These are phyloP conservation scores for Boeremia exigua DNA, from an alignment of 2,329 filamentous ascomycete species.

Conservation along the genomic window DNA sequence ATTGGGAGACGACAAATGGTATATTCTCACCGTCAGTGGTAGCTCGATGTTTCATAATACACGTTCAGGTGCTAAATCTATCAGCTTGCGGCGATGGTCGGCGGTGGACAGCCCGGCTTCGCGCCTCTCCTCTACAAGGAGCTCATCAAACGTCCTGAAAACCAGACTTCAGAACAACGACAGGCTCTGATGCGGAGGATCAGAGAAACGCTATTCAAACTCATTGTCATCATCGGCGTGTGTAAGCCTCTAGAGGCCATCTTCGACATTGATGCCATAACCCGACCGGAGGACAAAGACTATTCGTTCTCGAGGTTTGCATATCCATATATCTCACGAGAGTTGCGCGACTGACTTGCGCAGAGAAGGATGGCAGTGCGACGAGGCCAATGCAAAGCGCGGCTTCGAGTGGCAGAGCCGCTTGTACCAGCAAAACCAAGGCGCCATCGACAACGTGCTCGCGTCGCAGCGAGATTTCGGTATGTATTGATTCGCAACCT, in stretches of 20 bases:
- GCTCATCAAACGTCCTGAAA: constrained; percentile 58
- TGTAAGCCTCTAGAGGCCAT: constrained; percentile 68
- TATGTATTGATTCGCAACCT: constrained; percentile 5
- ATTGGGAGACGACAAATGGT: constrained; percentile 56
- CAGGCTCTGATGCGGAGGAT: constrained; percentile 58
- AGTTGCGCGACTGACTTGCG: background rate
- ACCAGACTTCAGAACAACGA: constrained; percentile 52
- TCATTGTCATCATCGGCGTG: constrained; percentile 63
- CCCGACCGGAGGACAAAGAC: constrained; percentile 60
- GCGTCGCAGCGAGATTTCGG: constrained; percentile 56
- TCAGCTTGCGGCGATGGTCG: constrained; percentile 52
- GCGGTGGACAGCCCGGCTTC: constrained; percentile 59
- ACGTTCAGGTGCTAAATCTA: background rate
- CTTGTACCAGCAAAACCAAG: constrained; percentile 61
- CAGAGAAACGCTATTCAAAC: constrained; percentile 66
- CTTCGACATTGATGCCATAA: constrained; percentile 60
- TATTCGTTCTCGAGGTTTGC: constrained; percentile 49
- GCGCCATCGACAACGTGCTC: constrained; percentile 48
- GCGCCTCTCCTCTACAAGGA: constrained; percentile 63
- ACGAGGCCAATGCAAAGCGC: constrained; percentile 60
- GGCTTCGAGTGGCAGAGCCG: constrained; percentile 63
- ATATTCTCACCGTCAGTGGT: constrained; percentile 48
- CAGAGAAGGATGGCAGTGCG: constrained; percentile 63
- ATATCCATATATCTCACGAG: background rate
- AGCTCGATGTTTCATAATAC: background rate